These are phyloP conservation scores for Marasmius fiardii DNA, from an alignment of 1,284 basidiomycete species.

Conservation along the genomic window DNA sequence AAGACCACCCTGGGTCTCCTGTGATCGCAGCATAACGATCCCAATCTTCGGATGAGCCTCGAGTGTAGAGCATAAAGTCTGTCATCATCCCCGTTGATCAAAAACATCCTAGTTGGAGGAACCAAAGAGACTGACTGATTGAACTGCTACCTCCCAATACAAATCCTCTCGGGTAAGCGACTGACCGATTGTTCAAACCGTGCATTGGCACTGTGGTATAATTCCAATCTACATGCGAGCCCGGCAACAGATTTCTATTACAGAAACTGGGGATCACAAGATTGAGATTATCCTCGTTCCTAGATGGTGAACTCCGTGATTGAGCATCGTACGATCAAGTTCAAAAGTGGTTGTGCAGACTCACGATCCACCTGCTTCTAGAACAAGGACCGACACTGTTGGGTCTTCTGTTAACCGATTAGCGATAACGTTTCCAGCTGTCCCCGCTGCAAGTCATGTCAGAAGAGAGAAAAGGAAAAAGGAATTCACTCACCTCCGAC, in stretches of 20 bases:
- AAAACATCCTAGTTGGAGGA: not conserved
- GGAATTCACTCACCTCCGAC: conserved; percentile 19
- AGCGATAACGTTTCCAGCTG: conserved; percentile 24
- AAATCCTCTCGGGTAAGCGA: conserved; percentile 29
- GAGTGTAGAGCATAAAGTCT: conserved; percentile 39
- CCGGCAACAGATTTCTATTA: conserved; percentile 9
- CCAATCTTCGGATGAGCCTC: conserved; percentile 37
- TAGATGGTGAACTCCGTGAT: conserved; percentile 3
- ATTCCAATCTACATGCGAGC: conserved; percentile 29
- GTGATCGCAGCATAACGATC: conserved; percentile 32
- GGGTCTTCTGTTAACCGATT: conserved; percentile 25
- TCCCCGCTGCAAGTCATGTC: conserved; percentile 17
- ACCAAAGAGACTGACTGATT: conserved; percentile 26
- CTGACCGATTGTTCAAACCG: conserved; percentile 24
- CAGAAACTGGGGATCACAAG: conserved; percentile 19
- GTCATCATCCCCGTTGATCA: not conserved
- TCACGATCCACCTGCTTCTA: conserved; percentile 12
- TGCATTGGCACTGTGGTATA: conserved; percentile 30
- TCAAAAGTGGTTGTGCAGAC: conserved; percentile 13
- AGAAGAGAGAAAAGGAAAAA: not conserved
- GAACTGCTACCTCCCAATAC: conserved; percentile 35
- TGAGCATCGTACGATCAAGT: not conserved
- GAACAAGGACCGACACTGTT: conserved; percentile 6
- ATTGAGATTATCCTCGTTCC: conserved; percentile 18
- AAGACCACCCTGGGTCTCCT: conserved; percentile 38